A percentile compares a stretch with the other conserved stretches of the same genome.
Conservation (phyloP, 495 filamentous ascomycete genomes). For the Penicillium manginii region DNA sequence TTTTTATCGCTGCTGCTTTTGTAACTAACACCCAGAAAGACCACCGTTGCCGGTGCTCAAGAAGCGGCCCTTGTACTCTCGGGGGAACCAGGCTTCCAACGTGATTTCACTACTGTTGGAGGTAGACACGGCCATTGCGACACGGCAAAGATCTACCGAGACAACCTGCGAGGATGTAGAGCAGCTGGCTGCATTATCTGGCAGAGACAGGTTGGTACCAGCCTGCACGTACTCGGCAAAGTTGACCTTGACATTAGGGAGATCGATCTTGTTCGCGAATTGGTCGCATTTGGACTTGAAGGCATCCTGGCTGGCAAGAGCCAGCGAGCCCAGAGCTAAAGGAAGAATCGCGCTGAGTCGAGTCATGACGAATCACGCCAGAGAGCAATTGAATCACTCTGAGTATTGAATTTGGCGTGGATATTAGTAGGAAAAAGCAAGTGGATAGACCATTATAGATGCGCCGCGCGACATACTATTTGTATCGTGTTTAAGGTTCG, state of each 20-base stretch:
- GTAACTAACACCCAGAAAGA: slow-evolving; percentile 53
- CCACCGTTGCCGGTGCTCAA: slow-evolving; percentile 61
- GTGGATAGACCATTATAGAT: neutral
- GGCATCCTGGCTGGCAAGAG: slow-evolving; percentile 32
- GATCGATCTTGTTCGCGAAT: slow-evolving; percentile 38
- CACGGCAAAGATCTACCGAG: slow-evolving; percentile 55
- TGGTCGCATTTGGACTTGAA: slow-evolving; percentile 36
- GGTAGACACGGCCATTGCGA: slow-evolving; percentile 59
- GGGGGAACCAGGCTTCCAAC: slow-evolving; percentile 63
- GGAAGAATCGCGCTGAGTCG: slow-evolving; percentile 20
- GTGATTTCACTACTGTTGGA: slow-evolving; percentile 56
- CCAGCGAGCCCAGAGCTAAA: slow-evolving; percentile 29
- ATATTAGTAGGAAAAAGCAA: neutral
- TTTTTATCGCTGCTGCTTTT: neutral
- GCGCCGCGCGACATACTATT: slow-evolving; percentile 3
- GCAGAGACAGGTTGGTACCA: slow-evolving; percentile 52
- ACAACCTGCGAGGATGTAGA: slow-evolving; percentile 43
- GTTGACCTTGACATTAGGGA: slow-evolving; percentile 42
- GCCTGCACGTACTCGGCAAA: slow-evolving; percentile 47
- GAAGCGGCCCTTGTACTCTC: slow-evolving; percentile 54
- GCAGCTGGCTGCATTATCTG: slow-evolving; percentile 52
- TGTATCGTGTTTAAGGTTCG: slow-evolving; percentile 6
- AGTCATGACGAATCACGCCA: slow-evolving; percentile 18
- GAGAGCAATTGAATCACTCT: neutral
- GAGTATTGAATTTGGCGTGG: neutral